phyloP scores from a whole-genome alignment of 2,329 filamentous ascomycete genomes.

The Trematosphaeria pertusa region DNA sequence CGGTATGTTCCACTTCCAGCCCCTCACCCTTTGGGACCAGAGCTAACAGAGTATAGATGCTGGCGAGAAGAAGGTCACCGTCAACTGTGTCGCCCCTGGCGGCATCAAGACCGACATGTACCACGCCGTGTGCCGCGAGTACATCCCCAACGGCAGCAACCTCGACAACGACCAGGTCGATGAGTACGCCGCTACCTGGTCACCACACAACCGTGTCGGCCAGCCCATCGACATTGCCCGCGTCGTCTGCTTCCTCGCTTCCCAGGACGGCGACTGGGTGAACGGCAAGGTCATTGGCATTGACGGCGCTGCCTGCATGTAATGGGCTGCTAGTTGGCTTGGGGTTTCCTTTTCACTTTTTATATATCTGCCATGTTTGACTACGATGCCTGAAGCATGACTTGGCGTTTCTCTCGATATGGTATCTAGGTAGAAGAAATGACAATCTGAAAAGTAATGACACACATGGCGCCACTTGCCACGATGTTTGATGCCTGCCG shows the following conservation, averaged over 20 bases:
- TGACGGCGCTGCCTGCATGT: slow-evolving; percentile 53
- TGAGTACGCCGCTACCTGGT: slow-evolving; percentile 70
- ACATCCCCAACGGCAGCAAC: slow-evolving; percentile 65
- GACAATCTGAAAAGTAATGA: neutral
- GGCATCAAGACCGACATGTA: slow-evolving; percentile 66
- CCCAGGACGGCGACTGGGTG: slow-evolving; percentile 64
- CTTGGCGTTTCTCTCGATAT: slow-evolving; percentile 8
- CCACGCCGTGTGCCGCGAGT: slow-evolving; percentile 69
- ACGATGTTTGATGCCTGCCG: too few relatives aligned
- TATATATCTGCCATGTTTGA: slow-evolving; percentile 3
- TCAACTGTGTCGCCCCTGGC: slow-evolving; percentile 67
- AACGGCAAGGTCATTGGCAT: slow-evolving; percentile 63
- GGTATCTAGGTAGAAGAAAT: slow-evolving; percentile 3
- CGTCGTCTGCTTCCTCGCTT: slow-evolving; percentile 66
- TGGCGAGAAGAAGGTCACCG: slow-evolving; percentile 62
- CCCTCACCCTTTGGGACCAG: neutral
- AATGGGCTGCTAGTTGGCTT: slow-evolving; percentile 19
- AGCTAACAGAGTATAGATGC: slow-evolving; percentile 46
- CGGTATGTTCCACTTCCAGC: slow-evolving; percentile 31
- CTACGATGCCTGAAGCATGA: slow-evolving; percentile 1
- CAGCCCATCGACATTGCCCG: slow-evolving; percentile 73
- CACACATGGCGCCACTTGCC: too few relatives aligned
- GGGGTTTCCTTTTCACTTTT: slow-evolving; percentile 13
- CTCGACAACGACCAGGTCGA: slow-evolving; percentile 65
- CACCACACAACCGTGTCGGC: slow-evolving; percentile 69